phyloP scores from a whole-genome alignment of 2,329 filamentous ascomycete species.

The Sclerotinia trifoliorum region DNA sequence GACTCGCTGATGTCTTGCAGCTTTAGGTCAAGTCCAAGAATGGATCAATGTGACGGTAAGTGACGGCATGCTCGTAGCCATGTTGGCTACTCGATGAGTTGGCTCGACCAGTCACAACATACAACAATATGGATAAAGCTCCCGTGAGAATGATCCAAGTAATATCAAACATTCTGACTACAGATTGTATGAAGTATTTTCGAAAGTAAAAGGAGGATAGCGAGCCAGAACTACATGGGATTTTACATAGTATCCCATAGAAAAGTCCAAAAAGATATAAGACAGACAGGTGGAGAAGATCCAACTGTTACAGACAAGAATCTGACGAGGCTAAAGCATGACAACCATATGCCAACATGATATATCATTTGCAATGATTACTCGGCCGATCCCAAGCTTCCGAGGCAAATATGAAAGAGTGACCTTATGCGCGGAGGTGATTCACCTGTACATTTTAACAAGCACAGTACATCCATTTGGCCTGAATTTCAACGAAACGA shows the following conservation, averaged over 20 bases:
- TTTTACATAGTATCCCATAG: neutral
- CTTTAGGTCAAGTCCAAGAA: slow-evolving; percentile 11
- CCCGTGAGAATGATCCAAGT: neutral
- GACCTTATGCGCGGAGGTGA: neutral
- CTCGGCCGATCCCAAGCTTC: neutral
- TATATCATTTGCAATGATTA: neutral
- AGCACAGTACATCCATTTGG: neutral
- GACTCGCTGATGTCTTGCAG: slow-evolving; percentile 5
- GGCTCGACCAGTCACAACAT: neutral
- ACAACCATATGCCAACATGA: neutral
- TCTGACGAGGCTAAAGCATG: neutral
- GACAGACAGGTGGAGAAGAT: neutral
- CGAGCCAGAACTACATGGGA: no score
- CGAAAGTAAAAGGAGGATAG: neutral
- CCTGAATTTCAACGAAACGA: neutral
- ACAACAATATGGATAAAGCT: neutral
- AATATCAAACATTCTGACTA: neutral
- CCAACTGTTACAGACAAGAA: neutral
- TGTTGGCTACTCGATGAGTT: neutral
- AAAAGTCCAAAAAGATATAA: neutral
- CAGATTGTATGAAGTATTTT: no score
- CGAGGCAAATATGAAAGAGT: neutral
- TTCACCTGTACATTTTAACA: neutral
- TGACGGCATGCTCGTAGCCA: neutral
- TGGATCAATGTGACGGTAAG: slow-evolving; percentile 18